A percentile compares a stretch with the other conserved stretches of the same genome.
Evolutionary conservation across 2,329 filamentous ascomycete genomes (phyloP).

Genomic region (Hypoxylon sp.): DNA sequence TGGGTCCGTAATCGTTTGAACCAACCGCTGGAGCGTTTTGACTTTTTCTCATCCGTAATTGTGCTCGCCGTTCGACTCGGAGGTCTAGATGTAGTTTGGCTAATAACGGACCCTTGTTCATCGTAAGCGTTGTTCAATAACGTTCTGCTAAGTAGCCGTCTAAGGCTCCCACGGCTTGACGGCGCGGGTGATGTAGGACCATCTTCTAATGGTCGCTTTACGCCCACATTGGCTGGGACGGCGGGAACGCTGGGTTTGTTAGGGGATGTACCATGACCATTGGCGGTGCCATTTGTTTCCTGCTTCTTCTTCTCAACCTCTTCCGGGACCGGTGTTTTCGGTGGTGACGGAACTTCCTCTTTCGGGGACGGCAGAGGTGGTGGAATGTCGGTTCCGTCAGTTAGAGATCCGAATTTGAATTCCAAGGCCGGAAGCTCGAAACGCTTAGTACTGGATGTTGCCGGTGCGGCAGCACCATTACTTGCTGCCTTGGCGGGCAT

Average conservation of each 20-base stretch:
- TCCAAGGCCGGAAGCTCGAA: constrained; percentile 73
- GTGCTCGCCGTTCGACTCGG: constrained; percentile 66
- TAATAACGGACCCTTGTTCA: constrained; percentile 58
- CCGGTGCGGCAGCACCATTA: constrained; percentile 43
- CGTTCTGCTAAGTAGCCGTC: constrained; percentile 70
- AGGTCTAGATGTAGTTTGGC: constrained; percentile 60
- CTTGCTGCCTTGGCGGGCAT: constrained; percentile 47
- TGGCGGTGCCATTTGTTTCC: constrained; percentile 53
- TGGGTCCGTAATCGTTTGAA: constrained; percentile 67
- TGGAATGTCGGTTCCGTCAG: constrained; percentile 73
- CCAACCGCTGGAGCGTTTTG: constrained; percentile 72
- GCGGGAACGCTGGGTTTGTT: constrained; percentile 50
- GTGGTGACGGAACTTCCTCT: constrained; percentile 63
- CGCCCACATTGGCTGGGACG: constrained; percentile 56
- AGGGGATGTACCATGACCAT: constrained; percentile 61
- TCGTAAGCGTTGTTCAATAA: constrained; percentile 69
- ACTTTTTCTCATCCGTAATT: constrained; percentile 67
- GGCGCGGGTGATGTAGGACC: constrained; percentile 66
- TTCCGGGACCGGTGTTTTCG: constrained; percentile 54
- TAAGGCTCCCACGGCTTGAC: constrained; percentile 70
- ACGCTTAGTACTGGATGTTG: constrained; percentile 52
- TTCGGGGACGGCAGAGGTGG: constrained; percentile 70
- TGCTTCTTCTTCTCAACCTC: constrained; percentile 48
- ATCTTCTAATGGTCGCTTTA: constrained; percentile 67
- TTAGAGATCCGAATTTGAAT: constrained; percentile 72